Base-by-base conservation (phyloP, 2,329 filamentous ascomycete species). In the Plectosphaerella plurivora region DNA sequence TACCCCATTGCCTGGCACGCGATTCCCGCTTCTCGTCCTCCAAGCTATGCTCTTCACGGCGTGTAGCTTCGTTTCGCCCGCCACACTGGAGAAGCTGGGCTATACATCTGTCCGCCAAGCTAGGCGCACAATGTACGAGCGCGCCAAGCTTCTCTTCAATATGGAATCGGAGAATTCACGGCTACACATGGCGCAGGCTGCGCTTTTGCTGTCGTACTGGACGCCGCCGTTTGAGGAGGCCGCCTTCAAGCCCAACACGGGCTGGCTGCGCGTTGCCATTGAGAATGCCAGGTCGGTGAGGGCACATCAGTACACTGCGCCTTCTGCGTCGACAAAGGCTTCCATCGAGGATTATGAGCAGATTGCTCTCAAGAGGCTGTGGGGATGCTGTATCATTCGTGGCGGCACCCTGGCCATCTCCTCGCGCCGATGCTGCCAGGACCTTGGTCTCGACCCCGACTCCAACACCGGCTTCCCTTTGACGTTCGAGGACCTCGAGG, bases 141-240 rank as follows among this genome's bases (percentile, higher is more conserved):
- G 46, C 8, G 46, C 46, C 4, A 48, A 37, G 46, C 35, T 37
- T 8, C 46, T 48, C 3, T 48, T 20, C 33, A 37, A 48, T 12
- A 36, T 48, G 5, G 46, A 48, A 16, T 12, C 46, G 2, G 46
- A 48, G 18, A 22, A 18, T 22, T 48, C 46, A 14, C 25, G n/a
- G 20, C 46, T 48, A 15, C 46, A 48, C 33, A 48, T 48, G 28
- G 46, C 46, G 7, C 46, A 48, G 33, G 46, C 46, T 10, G 46
- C 46, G 8, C 46, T 48, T 1, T 28, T 48, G 4, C 18, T 48
- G 18, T 36, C 46, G 3, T 48, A 48, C 16, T 48, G 46, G 46
- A 48, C 46, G 4, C 46, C 46, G 10, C 46, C 46, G 5, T 48
- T 48, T 28, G 46, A 48, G 18, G 46, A 48, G 9, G 46, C 46